phyloP scores from a whole-genome alignment of 2,329 filamentous ascomycete species.

The Parascedosporium putredinis region DNA sequence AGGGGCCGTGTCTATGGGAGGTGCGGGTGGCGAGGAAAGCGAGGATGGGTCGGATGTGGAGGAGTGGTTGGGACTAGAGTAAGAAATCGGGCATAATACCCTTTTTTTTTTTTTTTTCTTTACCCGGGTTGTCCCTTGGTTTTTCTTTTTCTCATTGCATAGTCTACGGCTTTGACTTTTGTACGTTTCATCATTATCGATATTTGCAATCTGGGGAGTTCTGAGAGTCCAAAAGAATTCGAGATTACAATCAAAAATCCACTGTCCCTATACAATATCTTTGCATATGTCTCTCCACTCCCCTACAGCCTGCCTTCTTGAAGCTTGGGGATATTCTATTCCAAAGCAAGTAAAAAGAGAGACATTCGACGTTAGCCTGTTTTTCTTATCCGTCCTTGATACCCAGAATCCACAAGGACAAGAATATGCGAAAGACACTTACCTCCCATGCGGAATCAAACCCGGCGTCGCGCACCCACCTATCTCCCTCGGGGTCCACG shows the following conservation, averaged over 20 bases:
- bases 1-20: constrained; percentile 17
- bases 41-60: constrained; percentile 28
- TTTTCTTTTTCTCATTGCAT: too few species aligned
- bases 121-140: too few species aligned
- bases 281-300: background rate
- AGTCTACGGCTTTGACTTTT: too few species aligned
- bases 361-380: background rate
- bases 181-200: too few species aligned
- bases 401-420: background rate
- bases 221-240: background rate
- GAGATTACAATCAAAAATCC: background rate
- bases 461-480: constrained; percentile 9
- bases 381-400: background rate
- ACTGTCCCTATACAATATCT: background rate
- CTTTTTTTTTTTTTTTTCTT: background rate
- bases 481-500: background rate
- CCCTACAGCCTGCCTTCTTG: background rate
- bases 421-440: background rate
- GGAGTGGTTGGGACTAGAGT: constrained; percentile 13
- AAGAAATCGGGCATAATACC: background rate
- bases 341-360: background rate
- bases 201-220: background rate
- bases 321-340: background rate
- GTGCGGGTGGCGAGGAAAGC: constrained; percentile 20
- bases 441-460: constrained; percentile 9